Evolutionary conservation across 345 rosid genomes (phyloP).

Genomic region (Citrus sp.): DNA sequence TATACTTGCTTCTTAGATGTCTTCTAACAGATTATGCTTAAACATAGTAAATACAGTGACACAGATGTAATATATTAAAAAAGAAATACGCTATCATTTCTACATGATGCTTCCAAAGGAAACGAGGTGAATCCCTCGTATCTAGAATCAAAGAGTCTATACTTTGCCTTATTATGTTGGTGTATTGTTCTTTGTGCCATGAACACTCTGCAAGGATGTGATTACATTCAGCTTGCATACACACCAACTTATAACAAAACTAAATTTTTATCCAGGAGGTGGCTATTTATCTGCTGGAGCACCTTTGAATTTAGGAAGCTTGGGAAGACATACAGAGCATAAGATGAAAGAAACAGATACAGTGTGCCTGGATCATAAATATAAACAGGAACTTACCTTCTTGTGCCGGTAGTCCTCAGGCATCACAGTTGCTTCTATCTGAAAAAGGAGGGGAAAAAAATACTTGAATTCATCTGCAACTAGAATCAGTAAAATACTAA

Average conservation of each 20-base stretch:
- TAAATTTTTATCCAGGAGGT: neutral
- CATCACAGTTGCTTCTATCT: slow-evolving; percentile 87
- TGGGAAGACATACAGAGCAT: neutral
- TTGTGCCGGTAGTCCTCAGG: slow-evolving; percentile 81
- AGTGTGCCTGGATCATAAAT: neutral
- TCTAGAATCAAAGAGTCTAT: neutral
- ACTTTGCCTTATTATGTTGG: neutral
- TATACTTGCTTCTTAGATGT: neutral
- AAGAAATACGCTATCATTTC: neutral
- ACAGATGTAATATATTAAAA: no score
- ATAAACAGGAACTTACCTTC: slow-evolving; percentile 50
- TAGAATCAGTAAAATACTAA: neutral
- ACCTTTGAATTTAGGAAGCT: neutral
- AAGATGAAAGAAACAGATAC: neutral
- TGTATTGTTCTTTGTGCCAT: neutral
- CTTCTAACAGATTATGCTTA: neutral
- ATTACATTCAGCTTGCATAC: neutral
- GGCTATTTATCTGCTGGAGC: neutral
- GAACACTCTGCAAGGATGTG: neutral
- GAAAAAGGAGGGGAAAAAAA: neutral
- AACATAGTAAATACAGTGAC: neutral
- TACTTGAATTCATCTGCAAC: neutral
- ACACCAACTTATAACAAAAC: neutral
- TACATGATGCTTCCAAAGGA: neutral
- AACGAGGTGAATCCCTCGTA: neutral